Evolutionary conservation across 306 rosid species (phyloP).

Genomic region (Cyamopsis tetragonoloba): DNA sequence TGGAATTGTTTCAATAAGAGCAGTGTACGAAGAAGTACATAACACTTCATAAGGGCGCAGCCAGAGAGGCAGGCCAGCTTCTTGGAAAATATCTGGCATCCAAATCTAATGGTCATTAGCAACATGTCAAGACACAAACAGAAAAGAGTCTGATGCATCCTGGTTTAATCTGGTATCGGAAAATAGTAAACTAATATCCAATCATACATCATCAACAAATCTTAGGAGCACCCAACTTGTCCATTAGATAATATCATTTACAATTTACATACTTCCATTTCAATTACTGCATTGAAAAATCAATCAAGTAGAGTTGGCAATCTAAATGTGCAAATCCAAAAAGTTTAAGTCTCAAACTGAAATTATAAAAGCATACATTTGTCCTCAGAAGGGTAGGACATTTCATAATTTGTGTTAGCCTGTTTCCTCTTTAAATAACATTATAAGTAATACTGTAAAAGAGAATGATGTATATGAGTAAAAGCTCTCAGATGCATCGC

Average conservation of each 20-base stretch:
- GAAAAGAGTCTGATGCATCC: background rate
- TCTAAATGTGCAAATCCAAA: background rate
- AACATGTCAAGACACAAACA: conserved; percentile 23
- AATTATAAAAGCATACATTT: conserved; percentile 9
- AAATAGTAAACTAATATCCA: conserved; percentile 23
- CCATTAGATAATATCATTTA: background rate
- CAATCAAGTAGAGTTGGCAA: background rate
- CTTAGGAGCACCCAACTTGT: conserved; percentile 11
- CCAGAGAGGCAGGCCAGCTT: conserved; percentile 99
- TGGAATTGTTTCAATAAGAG: conserved; percentile 95
- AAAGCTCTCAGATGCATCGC: background rate
- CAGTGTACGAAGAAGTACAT: conserved; percentile 89
- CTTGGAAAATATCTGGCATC: conserved; percentile 93
- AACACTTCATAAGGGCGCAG: conserved; percentile 93
- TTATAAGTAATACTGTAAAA: background rate
- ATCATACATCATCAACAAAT: conserved; percentile 20
- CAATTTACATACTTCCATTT: conserved; percentile 20
- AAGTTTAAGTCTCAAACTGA: conserved; percentile 10
- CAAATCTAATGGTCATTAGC: conserved; percentile 34
- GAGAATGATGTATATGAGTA: background rate
- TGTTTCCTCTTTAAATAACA: conserved; percentile 10
- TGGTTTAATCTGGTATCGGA: conserved; percentile 14
- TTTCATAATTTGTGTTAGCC: background rate
- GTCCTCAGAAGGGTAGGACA: background rate
- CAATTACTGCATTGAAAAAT: background rate